phyloP scores from a whole-genome alignment of 1,284 basidiomycete species.

The Xanthoconium separans region DNA sequence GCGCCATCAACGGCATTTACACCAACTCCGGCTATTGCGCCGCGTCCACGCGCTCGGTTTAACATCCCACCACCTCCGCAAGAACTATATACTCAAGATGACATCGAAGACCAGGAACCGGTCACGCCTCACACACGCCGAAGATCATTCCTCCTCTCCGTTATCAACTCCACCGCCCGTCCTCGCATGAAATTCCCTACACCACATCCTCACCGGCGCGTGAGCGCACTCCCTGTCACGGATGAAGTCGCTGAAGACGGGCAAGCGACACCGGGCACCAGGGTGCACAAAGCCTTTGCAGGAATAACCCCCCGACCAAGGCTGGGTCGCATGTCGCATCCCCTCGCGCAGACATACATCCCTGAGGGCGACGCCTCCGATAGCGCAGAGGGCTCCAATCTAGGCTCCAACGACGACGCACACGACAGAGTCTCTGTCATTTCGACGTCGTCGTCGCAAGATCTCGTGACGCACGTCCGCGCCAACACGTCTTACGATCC shows the following conservation, averaged over 20 bases:
- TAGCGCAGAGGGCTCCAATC: conserved; percentile 14
- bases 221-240: conserved; percentile 24
- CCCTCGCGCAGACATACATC: conserved; percentile 47
- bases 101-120: conserved; percentile 33
- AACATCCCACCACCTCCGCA: conserved; percentile 41
- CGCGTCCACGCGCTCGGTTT: conserved; percentile 62
- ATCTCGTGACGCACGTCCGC: conserved; percentile 75
- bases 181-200: conserved; percentile 64
- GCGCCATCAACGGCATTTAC: conserved; percentile 54
- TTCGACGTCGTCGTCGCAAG: conserved; percentile 81
- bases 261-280: conserved; percentile 23
- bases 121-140: conserved; percentile 68
- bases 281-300: conserved; percentile 51
- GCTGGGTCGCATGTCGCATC: conserved; percentile 53
- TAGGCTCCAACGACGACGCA: conserved; percentile 26
- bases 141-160: conserved; percentile 71
- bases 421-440: conserved; percentile 61
- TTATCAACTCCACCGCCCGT: conserved; percentile 76
- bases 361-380: conserved; percentile 22
- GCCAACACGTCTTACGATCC: conserved; percentile 85
- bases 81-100: conserved; percentile 33
- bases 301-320: conserved; percentile 62
- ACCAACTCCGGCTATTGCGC: conserved; percentile 59
- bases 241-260: conserved; percentile 17
- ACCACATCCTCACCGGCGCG: conserved; percentile 55